phyloP scores from a whole-genome alignment of 169 alveolate species.

The Plasmodium fragile region DNA sequence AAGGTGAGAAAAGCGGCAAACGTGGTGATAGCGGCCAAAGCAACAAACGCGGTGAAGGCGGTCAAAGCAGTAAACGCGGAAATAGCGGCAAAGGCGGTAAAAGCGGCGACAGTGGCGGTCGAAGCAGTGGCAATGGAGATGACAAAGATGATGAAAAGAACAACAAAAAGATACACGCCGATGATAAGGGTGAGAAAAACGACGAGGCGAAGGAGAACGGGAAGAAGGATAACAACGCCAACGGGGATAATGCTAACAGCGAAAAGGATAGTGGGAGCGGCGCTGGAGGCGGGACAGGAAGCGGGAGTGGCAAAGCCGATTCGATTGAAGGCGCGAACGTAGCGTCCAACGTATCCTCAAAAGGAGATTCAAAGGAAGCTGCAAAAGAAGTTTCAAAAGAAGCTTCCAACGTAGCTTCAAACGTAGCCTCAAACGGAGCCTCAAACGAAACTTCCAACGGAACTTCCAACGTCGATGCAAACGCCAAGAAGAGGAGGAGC shows the following conservation, averaged over 20 bases:
- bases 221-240: neutral
- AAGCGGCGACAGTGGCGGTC: neutral
- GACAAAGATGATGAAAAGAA: constrained; percentile 5
- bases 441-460: neutral
- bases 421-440: neutral
- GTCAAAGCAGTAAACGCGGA: neutral
- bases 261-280: neutral
- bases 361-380: neutral
- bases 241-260: neutral
- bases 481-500: neutral
- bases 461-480: neutral
- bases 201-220: constrained; percentile 15
- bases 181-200: constrained; percentile 19
- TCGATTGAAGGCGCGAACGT: neutral
- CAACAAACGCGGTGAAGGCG: neutral
- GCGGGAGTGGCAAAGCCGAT: neutral
- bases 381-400: neutral
- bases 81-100: constrained; percentile 7
- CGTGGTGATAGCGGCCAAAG: neutral
- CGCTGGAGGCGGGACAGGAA: neutral
- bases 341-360: neutral
- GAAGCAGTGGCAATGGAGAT: neutral
- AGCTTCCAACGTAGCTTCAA: neutral
- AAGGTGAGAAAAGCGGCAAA: neutral
- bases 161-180: neutral